Conservation (phyloP, 768 basidiomycete species). For the Kwoniella newhampshirensis region DNA sequence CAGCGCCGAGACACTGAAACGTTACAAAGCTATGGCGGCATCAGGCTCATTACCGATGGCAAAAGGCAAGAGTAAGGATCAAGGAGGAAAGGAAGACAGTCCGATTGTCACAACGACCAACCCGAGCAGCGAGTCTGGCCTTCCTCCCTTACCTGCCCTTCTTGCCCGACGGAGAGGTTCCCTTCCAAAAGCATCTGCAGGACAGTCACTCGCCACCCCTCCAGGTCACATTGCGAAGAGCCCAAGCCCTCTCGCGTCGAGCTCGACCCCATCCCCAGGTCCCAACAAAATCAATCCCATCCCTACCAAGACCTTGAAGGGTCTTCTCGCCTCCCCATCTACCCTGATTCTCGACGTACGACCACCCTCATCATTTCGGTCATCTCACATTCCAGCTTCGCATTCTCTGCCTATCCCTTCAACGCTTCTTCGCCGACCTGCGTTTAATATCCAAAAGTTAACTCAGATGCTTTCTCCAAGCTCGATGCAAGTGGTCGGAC, state of each 20-base stretch:
- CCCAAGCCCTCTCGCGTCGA: constrained; percentile 26
- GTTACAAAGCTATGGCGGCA: constrained; percentile 25
- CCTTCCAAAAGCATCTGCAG: constrained; percentile 17
- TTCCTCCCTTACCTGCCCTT: constrained; percentile 18
- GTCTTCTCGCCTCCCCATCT: constrained; percentile 19
- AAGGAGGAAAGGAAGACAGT: constrained; percentile 1
- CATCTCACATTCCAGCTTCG: constrained; percentile 67
- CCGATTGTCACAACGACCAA: constrained; percentile 1
- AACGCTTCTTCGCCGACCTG: constrained; percentile 85
- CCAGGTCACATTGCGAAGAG: constrained; percentile 15
- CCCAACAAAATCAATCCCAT: constrained; percentile 27
- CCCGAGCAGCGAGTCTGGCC: not conserved
- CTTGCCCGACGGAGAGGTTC: constrained; percentile 34
- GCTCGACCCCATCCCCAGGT: constrained; percentile 7
- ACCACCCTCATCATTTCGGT: constrained; percentile 70
- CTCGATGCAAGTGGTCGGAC: constrained; percentile 43
- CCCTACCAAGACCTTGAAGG: constrained; percentile 9
- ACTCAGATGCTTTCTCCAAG: constrained; percentile 71
- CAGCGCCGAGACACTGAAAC: constrained; percentile 31
- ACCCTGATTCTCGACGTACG: constrained; percentile 83
- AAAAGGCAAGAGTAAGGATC: constrained; percentile 13
- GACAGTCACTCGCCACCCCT: constrained; percentile 1
- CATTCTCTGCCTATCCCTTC: constrained; percentile 89
- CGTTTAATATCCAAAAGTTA: constrained; percentile 76
- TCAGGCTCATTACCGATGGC: not conserved